Evolutionary conservation across 257 asterid species (phyloP).

Genomic region (Gentiana macrophylla): DNA sequence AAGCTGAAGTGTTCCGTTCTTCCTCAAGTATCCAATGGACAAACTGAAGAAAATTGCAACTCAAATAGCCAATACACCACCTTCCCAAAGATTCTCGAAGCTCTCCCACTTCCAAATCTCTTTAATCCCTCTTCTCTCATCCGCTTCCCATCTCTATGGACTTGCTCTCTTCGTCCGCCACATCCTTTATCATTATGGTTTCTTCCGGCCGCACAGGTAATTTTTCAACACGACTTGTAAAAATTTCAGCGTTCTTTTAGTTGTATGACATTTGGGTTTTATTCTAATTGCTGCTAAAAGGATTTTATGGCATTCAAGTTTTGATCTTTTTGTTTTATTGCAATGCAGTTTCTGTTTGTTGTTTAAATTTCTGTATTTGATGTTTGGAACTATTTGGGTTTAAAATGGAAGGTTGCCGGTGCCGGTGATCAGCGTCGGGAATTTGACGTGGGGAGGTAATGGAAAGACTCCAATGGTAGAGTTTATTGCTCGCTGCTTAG

Average conservation of each 20-base stretch:
- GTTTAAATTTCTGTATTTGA: neutral
- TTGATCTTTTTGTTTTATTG: neutral
- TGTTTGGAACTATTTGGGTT: neutral
- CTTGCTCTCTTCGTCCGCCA: conserved; percentile 49
- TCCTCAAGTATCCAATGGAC: conserved; percentile 37
- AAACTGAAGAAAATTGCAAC: conserved; percentile 42
- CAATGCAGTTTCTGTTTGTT: neutral
- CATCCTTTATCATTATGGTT: conserved; percentile 34
- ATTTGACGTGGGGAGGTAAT: conserved; percentile 99
- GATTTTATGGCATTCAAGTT: neutral
- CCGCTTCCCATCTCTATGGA: conserved; percentile 54
- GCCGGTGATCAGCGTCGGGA: conserved; percentile 86
- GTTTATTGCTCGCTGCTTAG: conserved; percentile 57
- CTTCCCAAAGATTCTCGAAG: conserved; percentile 24
- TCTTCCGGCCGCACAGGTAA: conserved; percentile 47
- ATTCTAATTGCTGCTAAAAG: too few relatives aligned
- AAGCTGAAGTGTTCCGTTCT: too few relatives aligned
- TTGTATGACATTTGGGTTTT: too few relatives aligned
- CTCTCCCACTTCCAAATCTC: conserved; percentile 50
- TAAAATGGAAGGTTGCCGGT: conserved; percentile 54
- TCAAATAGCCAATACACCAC: conserved; percentile 57
- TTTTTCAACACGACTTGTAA: neutral
- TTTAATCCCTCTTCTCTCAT: conserved; percentile 59
- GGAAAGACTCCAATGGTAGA: conserved; percentile 99
- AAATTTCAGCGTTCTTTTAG: neutral